Evolutionary conservation across 768 basidiomycete genomes (phyloP).

Genomic region (Xerocomellus amylosporus): DNA sequence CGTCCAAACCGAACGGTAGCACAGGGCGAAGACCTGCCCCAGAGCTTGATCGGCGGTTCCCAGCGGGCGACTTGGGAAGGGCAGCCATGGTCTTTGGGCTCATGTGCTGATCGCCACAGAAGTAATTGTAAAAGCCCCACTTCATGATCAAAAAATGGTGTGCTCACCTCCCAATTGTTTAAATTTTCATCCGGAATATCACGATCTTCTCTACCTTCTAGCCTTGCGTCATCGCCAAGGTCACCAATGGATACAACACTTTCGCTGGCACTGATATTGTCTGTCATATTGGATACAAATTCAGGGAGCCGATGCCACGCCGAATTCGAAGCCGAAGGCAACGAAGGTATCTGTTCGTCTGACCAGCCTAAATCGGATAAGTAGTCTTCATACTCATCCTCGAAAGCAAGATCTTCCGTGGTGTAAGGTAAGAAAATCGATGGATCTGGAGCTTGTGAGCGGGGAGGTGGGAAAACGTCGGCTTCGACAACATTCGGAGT

Average conservation of each 20-base stretch:
- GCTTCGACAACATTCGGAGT: slow-evolving; percentile 77
- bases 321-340: slow-evolving; percentile 37
- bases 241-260: slow-evolving; percentile 90
- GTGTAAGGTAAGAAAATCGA: slow-evolving; percentile 87
- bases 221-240: slow-evolving; percentile 72
- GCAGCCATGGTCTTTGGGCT: slow-evolving; percentile 94
- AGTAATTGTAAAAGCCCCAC: neutral
- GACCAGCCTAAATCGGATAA: slow-evolving; percentile 82
- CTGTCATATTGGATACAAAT: slow-evolving; percentile 76
- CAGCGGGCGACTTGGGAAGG: slow-evolving; percentile 86
- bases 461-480: slow-evolving; percentile 94
- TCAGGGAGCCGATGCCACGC: slow-evolving; percentile 86
- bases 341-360: slow-evolving; percentile 48
- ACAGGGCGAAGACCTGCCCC: slow-evolving; percentile 85
- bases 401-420: slow-evolving; percentile 90
- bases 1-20: slow-evolving; percentile 71
- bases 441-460: slow-evolving; percentile 80
- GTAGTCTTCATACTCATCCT: slow-evolving; percentile 96
- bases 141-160: neutral
- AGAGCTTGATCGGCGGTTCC: slow-evolving; percentile 76
- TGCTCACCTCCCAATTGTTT: slow-evolving; percentile 93
- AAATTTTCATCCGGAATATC: slow-evolving; percentile 73
- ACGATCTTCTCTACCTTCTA: slow-evolving; percentile 62
- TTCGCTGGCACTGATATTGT: slow-evolving; percentile 92
- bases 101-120: slow-evolving; percentile 64